These are phyloP conservation scores for Oryza coarctata DNA, from an alignment of 176 grass and related monocot genomes.

Conservation along the genomic window DNA sequence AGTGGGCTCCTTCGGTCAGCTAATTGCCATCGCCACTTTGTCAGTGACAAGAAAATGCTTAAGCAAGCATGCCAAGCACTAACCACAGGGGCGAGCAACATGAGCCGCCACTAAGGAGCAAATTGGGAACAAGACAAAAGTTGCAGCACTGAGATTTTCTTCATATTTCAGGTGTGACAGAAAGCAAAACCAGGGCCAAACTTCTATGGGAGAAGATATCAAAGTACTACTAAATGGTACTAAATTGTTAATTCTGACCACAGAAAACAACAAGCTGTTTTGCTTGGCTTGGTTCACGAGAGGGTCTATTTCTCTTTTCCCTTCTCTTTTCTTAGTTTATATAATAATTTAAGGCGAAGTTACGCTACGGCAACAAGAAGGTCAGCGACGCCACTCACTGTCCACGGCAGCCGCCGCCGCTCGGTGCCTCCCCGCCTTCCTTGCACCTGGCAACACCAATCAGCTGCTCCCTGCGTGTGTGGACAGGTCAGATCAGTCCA, in stretches of 20 bases:
- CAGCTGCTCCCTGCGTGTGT: not conserved
- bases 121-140: slow-evolving; percentile 36
- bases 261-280: slow-evolving; percentile 26
- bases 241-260: not conserved
- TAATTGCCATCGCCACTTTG: not conserved
- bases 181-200: slow-evolving; percentile 9
- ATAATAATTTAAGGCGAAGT: slow-evolving; percentile 7
- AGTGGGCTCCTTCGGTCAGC: slow-evolving; percentile 31
- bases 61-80: slow-evolving; percentile 28
- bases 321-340: slow-evolving; percentile 17
- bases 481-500: not conserved
- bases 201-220: slow-evolving; percentile 32
- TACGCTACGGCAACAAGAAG: slow-evolving; percentile 28
- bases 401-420: slow-evolving; percentile 24
- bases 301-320: not conserved
- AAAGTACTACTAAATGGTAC: not conserved
- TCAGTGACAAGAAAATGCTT: slow-evolving; percentile 1
- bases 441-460: slow-evolving; percentile 43
- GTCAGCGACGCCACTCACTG: slow-evolving; percentile 45
- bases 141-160: slow-evolving; percentile 2
- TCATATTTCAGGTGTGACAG: not conserved
- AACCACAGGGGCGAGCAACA: slow-evolving; percentile 7
- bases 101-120: slow-evolving; percentile 14
- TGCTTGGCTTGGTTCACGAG: slow-evolving; percentile 15
- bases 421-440: slow-evolving; percentile 36